A percentile compares a stretch with the other conserved stretches of the same genome.
These are phyloP conservation scores for Pyrenochaeta sp. DNA, from an alignment of 2,329 filamentous ascomycete species.

Conservation along the genomic window DNA sequence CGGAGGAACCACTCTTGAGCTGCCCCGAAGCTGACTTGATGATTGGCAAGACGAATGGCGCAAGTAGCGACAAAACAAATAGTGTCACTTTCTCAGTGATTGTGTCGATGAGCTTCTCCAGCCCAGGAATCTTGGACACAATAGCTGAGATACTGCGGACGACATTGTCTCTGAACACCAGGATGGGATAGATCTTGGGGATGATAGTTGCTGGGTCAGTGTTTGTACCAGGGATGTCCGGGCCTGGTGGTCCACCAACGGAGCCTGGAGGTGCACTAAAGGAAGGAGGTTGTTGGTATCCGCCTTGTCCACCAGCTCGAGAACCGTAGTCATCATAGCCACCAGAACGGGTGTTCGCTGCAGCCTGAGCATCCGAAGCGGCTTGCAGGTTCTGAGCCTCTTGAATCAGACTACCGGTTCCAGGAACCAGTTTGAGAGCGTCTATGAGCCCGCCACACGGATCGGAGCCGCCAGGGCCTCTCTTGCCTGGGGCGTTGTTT, in stretches of 20 bases:
- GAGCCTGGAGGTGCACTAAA: conserved; percentile 57
- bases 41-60: conserved; percentile 90
- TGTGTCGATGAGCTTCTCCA: conserved; percentile 89
- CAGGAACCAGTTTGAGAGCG: conserved; percentile 78
- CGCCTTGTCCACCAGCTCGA: conserved; percentile 53
- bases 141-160: conserved; percentile 85
- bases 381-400: conserved; percentile 58
- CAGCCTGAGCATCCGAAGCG: conserved; percentile 58
- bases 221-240: conserved; percentile 76
- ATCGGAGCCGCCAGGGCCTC: conserved; percentile 40
- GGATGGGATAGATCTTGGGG: conserved; percentile 87
- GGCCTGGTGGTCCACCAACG: conserved; percentile 54
- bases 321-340: conserved; percentile 50
- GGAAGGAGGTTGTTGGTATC: conserved; percentile 35
- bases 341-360: conserved; percentile 56
- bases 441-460: conserved; percentile 65
- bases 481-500: conserved; percentile 32
- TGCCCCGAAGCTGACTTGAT: conserved; percentile 86
- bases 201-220: conserved; percentile 68
- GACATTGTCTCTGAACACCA: conserved; percentile 92
- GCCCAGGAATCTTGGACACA: conserved; percentile 89
- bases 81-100: conserved; percentile 93
- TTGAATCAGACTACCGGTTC: conserved; percentile 54
- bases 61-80: conserved; percentile 88
- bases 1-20: conserved; percentile 84